Percentiles rank a stretch among this genome's conserved stretches.
These are phyloP conservation scores for Fusarium guadeloupense DNA, from an alignment of 2,329 filamentous ascomycete species.

Conservation along the genomic window DNA sequence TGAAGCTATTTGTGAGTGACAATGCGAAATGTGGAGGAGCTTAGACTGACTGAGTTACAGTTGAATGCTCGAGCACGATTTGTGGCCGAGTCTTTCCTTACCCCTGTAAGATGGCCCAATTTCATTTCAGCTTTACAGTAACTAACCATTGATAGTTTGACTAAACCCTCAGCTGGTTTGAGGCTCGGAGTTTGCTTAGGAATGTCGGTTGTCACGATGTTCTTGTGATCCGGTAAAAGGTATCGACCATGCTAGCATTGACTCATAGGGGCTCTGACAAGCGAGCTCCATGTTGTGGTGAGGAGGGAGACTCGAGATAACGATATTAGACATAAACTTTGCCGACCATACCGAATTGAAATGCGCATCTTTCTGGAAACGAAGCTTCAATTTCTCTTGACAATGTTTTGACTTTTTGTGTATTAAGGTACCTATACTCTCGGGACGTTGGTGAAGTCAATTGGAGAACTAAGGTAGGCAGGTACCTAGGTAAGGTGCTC, in stretches of 20 bases:
- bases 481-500: background rate
- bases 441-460: background rate
- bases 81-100: constrained; percentile 97
- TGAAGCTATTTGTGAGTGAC: constrained; percentile 96
- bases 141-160: constrained; percentile 47
- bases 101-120: constrained; percentile 69
- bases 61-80: constrained; percentile 96
- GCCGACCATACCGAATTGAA: constrained; percentile 31
- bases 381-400: background rate
- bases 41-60: constrained; percentile 57
- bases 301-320: constrained; percentile 23
- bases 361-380: constrained; percentile 29
- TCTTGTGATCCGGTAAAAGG: constrained; percentile 21
- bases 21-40: background rate
- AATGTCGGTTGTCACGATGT: constrained; percentile 22
- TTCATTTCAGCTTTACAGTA: background rate
- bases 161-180: constrained; percentile 40
- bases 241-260: constrained; percentile 23
- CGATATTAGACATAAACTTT: constrained; percentile 39
- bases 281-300: constrained; percentile 12
- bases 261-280: constrained; percentile 12
- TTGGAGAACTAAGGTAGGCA: background rate
- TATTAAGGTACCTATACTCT: background rate
- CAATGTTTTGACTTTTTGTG: background rate
- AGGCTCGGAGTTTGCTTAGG: constrained; percentile 28